These are phyloP conservation scores for Venturiaceae sp. DNA, from an alignment of 2,329 filamentous ascomycete genomes.

Conservation along the genomic window DNA sequence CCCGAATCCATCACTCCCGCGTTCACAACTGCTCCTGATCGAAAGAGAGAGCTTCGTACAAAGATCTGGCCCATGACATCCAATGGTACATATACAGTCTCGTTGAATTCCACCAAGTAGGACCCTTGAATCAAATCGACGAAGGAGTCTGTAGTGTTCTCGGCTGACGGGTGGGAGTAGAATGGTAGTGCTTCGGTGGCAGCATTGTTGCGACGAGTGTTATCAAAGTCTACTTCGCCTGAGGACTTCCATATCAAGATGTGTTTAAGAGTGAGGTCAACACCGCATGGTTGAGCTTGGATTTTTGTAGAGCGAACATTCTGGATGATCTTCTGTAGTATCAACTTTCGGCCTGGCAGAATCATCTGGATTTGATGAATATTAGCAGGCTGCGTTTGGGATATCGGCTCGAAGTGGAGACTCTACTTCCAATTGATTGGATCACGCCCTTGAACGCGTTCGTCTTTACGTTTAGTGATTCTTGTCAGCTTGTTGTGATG, in stretches of 20 bases:
- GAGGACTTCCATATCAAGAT: conserved; percentile 14
- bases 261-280: conserved; percentile 16
- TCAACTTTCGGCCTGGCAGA: background rate
- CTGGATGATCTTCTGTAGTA: background rate
- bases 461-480: too few species aligned
- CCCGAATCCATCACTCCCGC: conserved; percentile 34
- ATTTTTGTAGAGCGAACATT: background rate
- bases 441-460: too few species aligned
- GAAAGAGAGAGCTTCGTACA: conserved; percentile 28
- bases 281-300: conserved; percentile 15
- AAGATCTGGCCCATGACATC: conserved; percentile 31
- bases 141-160: background rate
- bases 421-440: too few species aligned
- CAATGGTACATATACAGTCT: conserved; percentile 27
- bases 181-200: background rate
- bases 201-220: conserved; percentile 9
- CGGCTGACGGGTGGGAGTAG: background rate
- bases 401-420: too few species aligned
- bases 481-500: too few species aligned
- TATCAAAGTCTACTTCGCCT: conserved; percentile 14
- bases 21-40: conserved; percentile 26
- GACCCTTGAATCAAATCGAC: conserved; percentile 15
- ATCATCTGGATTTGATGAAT: background rate
- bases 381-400: too few species aligned
- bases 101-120: conserved; percentile 32